Percentiles rank a stretch among this genome's conserved stretches.
These are phyloP conservation scores for Tylopilus vinaceipallidus DNA, from an alignment of 768 basidiomycete species.

Conservation along the genomic window DNA sequence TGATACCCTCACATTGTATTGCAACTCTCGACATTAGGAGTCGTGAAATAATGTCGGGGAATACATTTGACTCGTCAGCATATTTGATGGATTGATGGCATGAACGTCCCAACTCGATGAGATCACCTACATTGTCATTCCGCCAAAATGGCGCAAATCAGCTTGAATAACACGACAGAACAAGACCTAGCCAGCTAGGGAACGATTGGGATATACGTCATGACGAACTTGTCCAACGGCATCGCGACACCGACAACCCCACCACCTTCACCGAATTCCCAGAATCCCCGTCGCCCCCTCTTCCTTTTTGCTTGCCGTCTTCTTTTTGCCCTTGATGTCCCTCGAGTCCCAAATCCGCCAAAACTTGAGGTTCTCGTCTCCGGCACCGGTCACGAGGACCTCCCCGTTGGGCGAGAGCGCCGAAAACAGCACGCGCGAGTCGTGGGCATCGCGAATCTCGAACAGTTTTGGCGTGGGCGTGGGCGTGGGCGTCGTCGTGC, in stretches of 20 bases:
- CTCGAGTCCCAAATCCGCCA: slow-evolving; percentile 83
- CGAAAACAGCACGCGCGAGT: slow-evolving; percentile 85
- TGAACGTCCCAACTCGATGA: too few species aligned
- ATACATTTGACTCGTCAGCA: too few species aligned
- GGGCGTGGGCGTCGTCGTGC: slow-evolving; percentile 17
- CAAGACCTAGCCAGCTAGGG: neutral
- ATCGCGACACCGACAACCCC: neutral
- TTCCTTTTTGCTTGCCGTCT: slow-evolving; percentile 31
- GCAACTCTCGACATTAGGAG: too few species aligned
- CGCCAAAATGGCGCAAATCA: neutral
- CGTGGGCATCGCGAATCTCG: slow-evolving; percentile 88
- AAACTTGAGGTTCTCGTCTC: slow-evolving; percentile 96
- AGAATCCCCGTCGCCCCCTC: slow-evolving; percentile 36
- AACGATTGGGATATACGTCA: too few species aligned
- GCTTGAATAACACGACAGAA: neutral
- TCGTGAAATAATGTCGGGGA: too few species aligned
- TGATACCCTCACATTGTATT: too few species aligned
- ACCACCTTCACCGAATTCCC: slow-evolving; percentile 32
- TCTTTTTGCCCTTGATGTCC: slow-evolving; percentile 34
- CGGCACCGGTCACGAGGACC: slow-evolving; percentile 87
- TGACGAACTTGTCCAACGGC: too few species aligned
- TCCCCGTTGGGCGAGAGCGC: slow-evolving; percentile 86
- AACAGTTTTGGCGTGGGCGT: slow-evolving; percentile 22
- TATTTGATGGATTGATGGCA: too few species aligned
- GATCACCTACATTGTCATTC: too few species aligned